Evolutionary conservation across 345 rosid species (phyloP).

Genomic region (Salix purpurea): DNA sequence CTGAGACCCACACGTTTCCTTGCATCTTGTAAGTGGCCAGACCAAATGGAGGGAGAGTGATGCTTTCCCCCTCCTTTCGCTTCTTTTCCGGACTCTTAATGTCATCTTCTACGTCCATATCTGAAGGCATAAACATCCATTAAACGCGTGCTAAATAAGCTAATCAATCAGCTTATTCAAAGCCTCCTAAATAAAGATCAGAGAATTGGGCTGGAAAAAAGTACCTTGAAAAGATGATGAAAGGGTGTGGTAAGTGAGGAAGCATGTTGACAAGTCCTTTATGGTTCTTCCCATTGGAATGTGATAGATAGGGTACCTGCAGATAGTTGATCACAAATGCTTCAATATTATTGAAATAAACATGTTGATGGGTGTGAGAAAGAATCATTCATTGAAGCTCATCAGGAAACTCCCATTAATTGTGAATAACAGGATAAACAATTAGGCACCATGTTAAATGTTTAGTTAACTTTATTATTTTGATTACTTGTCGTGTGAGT

Average conservation of each 20-base stretch:
- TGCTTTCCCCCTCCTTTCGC: slow-evolving; percentile 61
- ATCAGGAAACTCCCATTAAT: not conserved
- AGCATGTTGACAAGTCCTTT: slow-evolving; percentile 92
- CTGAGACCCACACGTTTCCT: slow-evolving; percentile 86
- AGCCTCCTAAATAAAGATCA: not conserved
- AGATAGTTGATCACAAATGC: slow-evolving; percentile 2
- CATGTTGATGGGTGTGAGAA: not conserved
- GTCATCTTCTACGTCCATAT: slow-evolving; percentile 74
- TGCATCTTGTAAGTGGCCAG: slow-evolving; percentile 99
- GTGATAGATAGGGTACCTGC: slow-evolving; percentile 94
- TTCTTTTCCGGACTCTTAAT: slow-evolving; percentile 36
- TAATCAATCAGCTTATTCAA: not conserved
- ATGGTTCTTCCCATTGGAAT: slow-evolving; percentile 99
- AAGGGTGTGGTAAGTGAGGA: slow-evolving; percentile 93
- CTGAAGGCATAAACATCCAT: slow-evolving; percentile 20
- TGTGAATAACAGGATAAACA: not conserved
- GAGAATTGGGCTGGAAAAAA: not conserved
- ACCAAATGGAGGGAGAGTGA: slow-evolving; percentile 78
- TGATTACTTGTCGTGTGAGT: not conserved
- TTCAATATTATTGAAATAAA: not conserved
- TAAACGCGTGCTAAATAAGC: too few relatives aligned
- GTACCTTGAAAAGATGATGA: slow-evolving; percentile 95
- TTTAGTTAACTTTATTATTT: slow-evolving; percentile 1
- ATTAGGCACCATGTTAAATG: not conserved
- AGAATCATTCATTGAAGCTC: not conserved